Base-by-base conservation (phyloP, 768 basidiomycete genomes). In the Lactarius evosmus region DNA sequence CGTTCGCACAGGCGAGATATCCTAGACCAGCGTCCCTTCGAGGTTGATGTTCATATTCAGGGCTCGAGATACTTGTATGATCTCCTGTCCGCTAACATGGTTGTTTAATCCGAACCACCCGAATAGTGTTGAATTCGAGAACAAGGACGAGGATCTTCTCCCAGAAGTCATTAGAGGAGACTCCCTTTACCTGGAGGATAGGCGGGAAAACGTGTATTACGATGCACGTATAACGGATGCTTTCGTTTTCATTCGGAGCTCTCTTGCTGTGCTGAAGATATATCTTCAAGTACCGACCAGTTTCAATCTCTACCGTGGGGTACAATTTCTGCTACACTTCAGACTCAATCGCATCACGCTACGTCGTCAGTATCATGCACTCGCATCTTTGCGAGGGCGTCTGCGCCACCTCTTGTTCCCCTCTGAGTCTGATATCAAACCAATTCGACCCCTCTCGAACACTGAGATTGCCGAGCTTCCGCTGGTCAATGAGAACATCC, bases 301-400 rank as follows among this genome's bases (percentile, higher is more conserved):
- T 4, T 88, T 88, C 72, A 66, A 65, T 25, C 72, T 70, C 7
- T 75, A 72, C 69, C 66, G 69, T 2, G 75, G 75, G 3, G 75
- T 78, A 41, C 73, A 58, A 0, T 86, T 80, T 70, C 76, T 79
- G 29, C 78, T 86, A 25, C 79, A 80, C 0, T 87, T 88, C 73
- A 64, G 66, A 29, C 71, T 88, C 8, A 86, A 82, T 67, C 80
- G 85, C 0, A 76, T 81, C 65, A 80, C 84, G 1, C 61, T 85
- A 8, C 79, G 81, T 22, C 76, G 86, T 0, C 85, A 87, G 71
- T 85, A 87, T 69, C 80, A 83, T 61, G 86, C 85, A 0, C 82
- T 80, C 67, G 7, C 32, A 3, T n/a, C n/a, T n/a, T n/a, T n/a
- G n/a, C n/a, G n/a, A n/a, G n/a, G n/a, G n/a, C 72, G 74, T 0